These are phyloP conservation scores for Chamaecyparis obtusa DNA, from an alignment of 75 land plant species.

Conservation along the genomic window DNA sequence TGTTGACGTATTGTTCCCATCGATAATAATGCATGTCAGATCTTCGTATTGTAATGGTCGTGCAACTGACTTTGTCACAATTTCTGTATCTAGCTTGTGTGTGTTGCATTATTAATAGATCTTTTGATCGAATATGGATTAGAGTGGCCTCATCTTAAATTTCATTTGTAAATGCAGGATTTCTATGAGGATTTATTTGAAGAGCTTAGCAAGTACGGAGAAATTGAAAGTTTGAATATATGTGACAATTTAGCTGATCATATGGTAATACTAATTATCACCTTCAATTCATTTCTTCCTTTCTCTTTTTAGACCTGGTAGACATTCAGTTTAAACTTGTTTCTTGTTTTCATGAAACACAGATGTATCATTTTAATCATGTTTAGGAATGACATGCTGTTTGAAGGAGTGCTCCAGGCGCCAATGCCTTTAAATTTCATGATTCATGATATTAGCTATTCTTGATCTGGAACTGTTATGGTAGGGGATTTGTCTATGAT, in stretches of 20 bases:
- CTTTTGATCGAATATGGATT: background rate
- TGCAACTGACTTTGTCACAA: background rate
- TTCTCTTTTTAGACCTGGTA: background rate
- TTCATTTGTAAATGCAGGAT: conserved; percentile 26
- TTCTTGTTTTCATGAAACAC: background rate
- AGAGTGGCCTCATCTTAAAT: background rate
- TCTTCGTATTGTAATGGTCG: background rate
- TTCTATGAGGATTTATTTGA: conserved; percentile 58
- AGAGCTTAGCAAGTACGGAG: conserved; percentile 60
- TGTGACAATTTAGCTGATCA: conserved; percentile 63
- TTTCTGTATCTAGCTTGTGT: background rate
- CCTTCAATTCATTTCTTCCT: background rate
- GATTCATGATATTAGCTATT: background rate
- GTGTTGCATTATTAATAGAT: background rate
- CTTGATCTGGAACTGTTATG: background rate
- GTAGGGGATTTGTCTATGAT: too few species aligned
- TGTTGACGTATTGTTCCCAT: background rate
- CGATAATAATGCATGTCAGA: background rate
- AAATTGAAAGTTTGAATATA: conserved; percentile 52
- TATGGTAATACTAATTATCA: conserved; percentile 38
- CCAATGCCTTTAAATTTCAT: background rate
- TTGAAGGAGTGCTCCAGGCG: background rate
- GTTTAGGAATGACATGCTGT: background rate
- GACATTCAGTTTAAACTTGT: background rate
- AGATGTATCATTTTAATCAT: background rate